Evolutionary conservation across 768 basidiomycete genomes (phyloP).

Genomic region (Baorangia bicolor): DNA sequence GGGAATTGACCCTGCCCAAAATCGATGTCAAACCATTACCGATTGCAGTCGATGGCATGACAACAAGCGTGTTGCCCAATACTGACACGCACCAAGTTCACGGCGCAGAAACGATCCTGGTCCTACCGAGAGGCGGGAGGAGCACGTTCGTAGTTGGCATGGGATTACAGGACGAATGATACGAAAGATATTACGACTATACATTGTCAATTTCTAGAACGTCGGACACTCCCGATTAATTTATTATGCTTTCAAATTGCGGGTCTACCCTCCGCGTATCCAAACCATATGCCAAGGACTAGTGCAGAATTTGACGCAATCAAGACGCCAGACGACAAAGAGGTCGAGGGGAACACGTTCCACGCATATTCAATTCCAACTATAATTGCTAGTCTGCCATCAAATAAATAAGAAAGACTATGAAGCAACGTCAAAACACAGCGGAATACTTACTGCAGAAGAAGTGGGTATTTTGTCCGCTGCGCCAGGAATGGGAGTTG

Average conservation of each 20-base stretch:
- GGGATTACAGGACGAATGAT: constrained; percentile 41
- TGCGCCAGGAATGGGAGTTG: constrained; percentile 84
- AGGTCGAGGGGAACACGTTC: constrained; percentile 85
- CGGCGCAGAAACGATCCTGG: constrained; percentile 76
- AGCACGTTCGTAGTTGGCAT: constrained; percentile 80
- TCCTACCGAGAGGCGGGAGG: constrained; percentile 80
- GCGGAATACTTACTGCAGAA: constrained; percentile 52
- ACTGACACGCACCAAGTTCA: constrained; percentile 83
- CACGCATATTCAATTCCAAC: constrained; percentile 77
- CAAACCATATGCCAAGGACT: constrained; percentile 55
- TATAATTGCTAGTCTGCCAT: constrained; percentile 57
- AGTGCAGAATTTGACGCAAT: constrained; percentile 51
- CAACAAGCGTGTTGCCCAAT: constrained; percentile 57
- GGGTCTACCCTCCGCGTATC: constrained; percentile 41
- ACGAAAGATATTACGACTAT: neutral
- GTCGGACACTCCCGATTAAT: neutral
- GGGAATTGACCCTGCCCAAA: constrained; percentile 74
- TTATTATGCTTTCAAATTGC: neutral
- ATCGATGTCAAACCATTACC: constrained; percentile 64
- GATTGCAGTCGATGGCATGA: constrained; percentile 51
- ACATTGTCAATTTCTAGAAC: neutral
- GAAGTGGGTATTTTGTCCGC: constrained; percentile 63
- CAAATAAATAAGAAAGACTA: neutral
- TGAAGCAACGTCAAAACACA: neutral
- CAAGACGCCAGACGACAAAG: constrained; percentile 57